A percentile compares a stretch with the other conserved stretches of the same genome.
Evolutionary conservation across 139 green algal genomes (phyloP).

Genomic region (Tetradesmus obliquus): DNA sequence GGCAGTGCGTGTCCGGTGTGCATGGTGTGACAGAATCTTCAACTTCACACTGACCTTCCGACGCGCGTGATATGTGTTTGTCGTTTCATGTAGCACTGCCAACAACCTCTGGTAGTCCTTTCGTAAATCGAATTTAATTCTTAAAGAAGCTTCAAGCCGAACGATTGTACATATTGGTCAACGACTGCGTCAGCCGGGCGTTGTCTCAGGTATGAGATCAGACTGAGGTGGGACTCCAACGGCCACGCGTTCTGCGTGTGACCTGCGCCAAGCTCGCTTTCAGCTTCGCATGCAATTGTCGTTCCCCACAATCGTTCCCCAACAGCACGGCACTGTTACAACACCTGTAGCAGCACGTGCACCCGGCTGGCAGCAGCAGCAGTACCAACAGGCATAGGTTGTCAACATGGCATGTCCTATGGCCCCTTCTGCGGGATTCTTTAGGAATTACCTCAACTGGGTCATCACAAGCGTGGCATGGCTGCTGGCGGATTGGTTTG

Average conservation of each 20-base stretch:
- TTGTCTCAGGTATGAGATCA: not conserved
- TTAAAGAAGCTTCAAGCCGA: too few species aligned
- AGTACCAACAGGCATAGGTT: not conserved
- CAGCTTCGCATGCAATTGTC: not conserved
- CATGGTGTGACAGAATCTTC: too few species aligned
- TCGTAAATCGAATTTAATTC: too few species aligned
- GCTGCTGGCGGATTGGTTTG: slow-evolving; percentile 18
- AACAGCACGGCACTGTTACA: not conserved
- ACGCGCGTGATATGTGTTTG: too few species aligned
- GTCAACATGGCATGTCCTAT: not conserved
- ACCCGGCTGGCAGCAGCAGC: not conserved
- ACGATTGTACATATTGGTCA: too few species aligned
- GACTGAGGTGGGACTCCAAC: not conserved
- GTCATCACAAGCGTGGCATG: slow-evolving; percentile 8
- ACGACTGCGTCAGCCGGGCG: not conserved
- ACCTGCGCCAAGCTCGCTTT: not conserved
- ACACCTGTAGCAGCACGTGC: not conserved
- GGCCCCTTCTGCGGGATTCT: not conserved
- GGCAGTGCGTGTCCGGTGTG: too few species aligned
- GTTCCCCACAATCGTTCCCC: not conserved
- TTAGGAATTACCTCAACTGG: not conserved
- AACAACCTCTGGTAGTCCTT: too few species aligned
- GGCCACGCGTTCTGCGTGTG: not conserved
- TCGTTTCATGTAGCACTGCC: too few species aligned
- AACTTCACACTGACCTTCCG: too few species aligned